Evolutionary conservation across 805 yeast species (phyloP).

Genomic region (Monosporozyma yasuniensis): DNA sequence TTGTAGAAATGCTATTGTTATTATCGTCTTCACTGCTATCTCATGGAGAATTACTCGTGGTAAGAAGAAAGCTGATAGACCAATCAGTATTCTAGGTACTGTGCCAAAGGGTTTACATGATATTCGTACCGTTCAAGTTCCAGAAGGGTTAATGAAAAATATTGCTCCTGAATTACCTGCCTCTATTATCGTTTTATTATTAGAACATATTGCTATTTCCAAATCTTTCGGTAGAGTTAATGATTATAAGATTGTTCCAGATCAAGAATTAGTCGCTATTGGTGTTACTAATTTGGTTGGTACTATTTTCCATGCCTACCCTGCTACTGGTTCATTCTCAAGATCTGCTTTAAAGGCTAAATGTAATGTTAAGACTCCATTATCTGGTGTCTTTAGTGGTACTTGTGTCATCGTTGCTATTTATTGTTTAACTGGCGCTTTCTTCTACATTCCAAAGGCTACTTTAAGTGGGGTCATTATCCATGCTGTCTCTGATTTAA

Average conservation of each 20-base stretch:
- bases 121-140: slow-evolving; percentile 63
- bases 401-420: slow-evolving; percentile 79
- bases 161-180: slow-evolving; percentile 79
- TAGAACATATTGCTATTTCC: slow-evolving; percentile 89
- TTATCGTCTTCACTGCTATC: slow-evolving; percentile 73
- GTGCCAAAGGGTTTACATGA: slow-evolving; percentile 79
- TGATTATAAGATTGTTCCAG: slow-evolving; percentile 84
- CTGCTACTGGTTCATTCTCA: slow-evolving; percentile 92
- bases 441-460: slow-evolving; percentile 86
- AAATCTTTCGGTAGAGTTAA: slow-evolving; percentile 90
- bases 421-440: slow-evolving; percentile 73
- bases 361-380: slow-evolving; percentile 91
- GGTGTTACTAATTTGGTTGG: slow-evolving; percentile 88
- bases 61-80: slow-evolving; percentile 31
- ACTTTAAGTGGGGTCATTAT: slow-evolving; percentile 80
- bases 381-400: slow-evolving; percentile 88
- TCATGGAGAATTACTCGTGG: slow-evolving; percentile 66
- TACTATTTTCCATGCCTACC: slow-evolving; percentile 87
- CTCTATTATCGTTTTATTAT: slow-evolving; percentile 67
- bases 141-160: slow-evolving; percentile 46
- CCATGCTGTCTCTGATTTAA: slow-evolving; percentile 84
- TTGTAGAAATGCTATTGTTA: slow-evolving; percentile 71
- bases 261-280: slow-evolving; percentile 89
- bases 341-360: slow-evolving; percentile 91
- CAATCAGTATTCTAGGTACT: slow-evolving; percentile 54